Percentiles rank a stretch among this genome's conserved stretches.
phyloP scores from a whole-genome alignment of 2,329 filamentous ascomycete species.

The Plenodomus biglobosus region DNA sequence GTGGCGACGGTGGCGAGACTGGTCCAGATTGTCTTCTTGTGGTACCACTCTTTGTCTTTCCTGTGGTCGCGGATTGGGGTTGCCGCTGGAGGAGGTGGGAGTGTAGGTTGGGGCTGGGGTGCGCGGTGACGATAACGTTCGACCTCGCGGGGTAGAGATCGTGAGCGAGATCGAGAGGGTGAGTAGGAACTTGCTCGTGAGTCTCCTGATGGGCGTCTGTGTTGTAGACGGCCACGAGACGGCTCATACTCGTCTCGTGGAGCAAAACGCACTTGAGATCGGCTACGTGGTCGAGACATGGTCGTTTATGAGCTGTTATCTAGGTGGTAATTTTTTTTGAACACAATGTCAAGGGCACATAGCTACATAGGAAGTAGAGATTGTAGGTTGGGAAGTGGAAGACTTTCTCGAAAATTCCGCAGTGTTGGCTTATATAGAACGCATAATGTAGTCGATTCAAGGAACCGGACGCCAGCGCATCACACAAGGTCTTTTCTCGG shows the following conservation, averaged over 20 bases:
- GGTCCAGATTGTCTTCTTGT: constrained; percentile 5
- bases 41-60: constrained; percentile 5
- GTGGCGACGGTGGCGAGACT: constrained; percentile 1
- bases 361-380: neutral
- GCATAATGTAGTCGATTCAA: neutral
- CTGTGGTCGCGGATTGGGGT: neutral
- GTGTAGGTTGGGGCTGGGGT: no score
- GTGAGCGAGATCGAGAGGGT: constrained; percentile 1
- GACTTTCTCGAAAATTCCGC: no score
- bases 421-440: neutral
- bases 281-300: neutral
- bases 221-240: neutral
- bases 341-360: neutral
- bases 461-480: neutral
- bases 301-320: neutral
- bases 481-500: neutral
- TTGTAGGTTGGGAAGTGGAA: no score
- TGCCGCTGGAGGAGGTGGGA: neutral
- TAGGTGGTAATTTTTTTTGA: neutral
- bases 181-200: neutral
- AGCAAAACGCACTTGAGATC: neutral
- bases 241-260: neutral
- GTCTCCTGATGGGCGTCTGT: neutral
- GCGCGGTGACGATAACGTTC: neutral
- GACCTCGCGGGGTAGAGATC: neutral